Percentiles rank a stretch among this genome's conserved stretches.
phyloP scores from a whole-genome alignment of 495 filamentous ascomycete species.

The Penicillium coprophilum region DNA sequence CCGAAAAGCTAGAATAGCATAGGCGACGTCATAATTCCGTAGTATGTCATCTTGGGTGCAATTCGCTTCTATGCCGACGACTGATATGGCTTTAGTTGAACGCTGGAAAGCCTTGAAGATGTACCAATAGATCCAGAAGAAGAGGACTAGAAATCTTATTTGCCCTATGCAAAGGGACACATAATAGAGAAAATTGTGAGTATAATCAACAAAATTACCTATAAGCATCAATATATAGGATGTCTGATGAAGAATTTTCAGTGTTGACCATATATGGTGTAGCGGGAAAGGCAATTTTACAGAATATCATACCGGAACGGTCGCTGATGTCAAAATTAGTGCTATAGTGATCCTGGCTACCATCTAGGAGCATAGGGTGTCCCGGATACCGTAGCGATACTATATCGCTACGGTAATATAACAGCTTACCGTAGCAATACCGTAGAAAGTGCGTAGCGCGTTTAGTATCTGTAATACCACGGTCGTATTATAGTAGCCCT shows the following conservation, averaged over 20 bases:
- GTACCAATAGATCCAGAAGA: not conserved
- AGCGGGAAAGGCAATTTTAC: not conserved
- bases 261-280: not conserved
- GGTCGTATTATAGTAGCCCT: no score
- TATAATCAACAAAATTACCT: not conserved
- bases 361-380: no score
- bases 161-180: not conserved
- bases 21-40: not conserved
- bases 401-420: no score
- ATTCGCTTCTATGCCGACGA: not conserved
- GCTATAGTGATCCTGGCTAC: not conserved
- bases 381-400: no score
- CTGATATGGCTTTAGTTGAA: constrained; percentile 1
- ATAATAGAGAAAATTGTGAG: not conserved
- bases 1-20: not conserved
- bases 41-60: not conserved
- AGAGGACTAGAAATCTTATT: not conserved
- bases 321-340: not conserved
- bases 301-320: not conserved
- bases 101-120: not conserved
- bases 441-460: no score
- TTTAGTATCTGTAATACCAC: no score
- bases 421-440: no score
- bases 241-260: constrained; percentile 2
- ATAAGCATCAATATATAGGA: not conserved